phyloP scores from a whole-genome alignment of 352 stramenopile genomes.

The Phytophthora meadii region DNA sequence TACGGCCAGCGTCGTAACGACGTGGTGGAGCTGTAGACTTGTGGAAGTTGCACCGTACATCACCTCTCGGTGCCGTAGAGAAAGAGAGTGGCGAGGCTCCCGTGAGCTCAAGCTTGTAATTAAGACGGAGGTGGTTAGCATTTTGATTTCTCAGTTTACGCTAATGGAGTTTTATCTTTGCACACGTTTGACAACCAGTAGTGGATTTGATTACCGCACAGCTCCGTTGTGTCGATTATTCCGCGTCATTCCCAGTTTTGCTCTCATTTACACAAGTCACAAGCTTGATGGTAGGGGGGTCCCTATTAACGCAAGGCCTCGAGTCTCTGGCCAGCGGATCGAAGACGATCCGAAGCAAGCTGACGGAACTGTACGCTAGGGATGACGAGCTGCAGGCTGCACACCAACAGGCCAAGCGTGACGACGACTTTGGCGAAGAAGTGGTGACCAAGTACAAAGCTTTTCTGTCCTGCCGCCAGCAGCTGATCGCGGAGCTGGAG shows the following conservation, averaged over 20 bases:
- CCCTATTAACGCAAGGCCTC: slow-evolving; percentile 59
- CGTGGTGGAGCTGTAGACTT: slow-evolving; percentile 61
- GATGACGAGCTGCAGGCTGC: slow-evolving; percentile 66
- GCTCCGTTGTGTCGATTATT: slow-evolving; percentile 2
- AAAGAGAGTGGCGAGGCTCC: slow-evolving; percentile 11
- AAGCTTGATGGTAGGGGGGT: slow-evolving; percentile 21
- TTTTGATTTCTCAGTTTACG: slow-evolving; percentile 22
- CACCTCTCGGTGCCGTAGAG: slow-evolving; percentile 22
- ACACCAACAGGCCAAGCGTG: slow-evolving; percentile 59
- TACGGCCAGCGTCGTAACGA: slow-evolving; percentile 63
- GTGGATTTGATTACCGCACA: slow-evolving; percentile 27
- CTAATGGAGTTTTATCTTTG: slow-evolving; percentile 18
- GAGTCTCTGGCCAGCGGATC: slow-evolving; percentile 44
- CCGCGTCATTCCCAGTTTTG: slow-evolving; percentile 19
- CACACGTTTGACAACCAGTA: slow-evolving; percentile 1
- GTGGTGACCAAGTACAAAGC: slow-evolving; percentile 65
- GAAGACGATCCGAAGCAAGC: slow-evolving; percentile 33
- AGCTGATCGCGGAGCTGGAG: slow-evolving; percentile 58
- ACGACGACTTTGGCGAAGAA: slow-evolving; percentile 69
- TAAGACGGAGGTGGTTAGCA: slow-evolving; percentile 27
- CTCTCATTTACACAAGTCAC: neutral
- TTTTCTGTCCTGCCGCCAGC: slow-evolving; percentile 60
- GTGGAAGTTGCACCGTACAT: slow-evolving; percentile 9
- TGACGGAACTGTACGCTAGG: slow-evolving; percentile 51
- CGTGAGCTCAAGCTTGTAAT: slow-evolving; percentile 29